Evolutionary conservation across 2,329 filamentous ascomycete genomes (phyloP), one percentile per base, ranked within the genome.

Genomic region (Aspergillus ochraceus): DNA sequence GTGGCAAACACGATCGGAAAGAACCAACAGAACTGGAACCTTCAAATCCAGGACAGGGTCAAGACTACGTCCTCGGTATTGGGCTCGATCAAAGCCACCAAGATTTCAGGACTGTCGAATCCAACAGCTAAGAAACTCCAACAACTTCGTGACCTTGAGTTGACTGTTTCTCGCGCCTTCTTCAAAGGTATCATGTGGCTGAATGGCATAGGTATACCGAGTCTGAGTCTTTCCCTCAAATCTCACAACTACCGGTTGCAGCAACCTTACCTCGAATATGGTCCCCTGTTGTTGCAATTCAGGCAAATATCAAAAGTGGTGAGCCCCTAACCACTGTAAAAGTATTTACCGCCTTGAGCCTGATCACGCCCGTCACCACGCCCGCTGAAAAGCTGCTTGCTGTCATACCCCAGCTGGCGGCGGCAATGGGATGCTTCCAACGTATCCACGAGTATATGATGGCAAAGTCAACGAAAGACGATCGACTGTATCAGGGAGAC

Each of bases 191-290:
- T 54, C 4, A 45, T 54, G 32, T 54, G 52, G 52, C 6, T 54
- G 2, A 54, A 54, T n/a, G 52, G 32, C 6, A 9, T 54, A 45
- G 32, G 52, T 54, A 26, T 39, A 12, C 10, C 24, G 30, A 20
- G 11, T 19, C 30, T 24, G 3, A 24, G 22, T 4, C 30, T 24
- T 39, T 52, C 32, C 6, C 20, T 20, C 14, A 6, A n/a, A 9
- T 26, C 26, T 2, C 14, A 22, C 1, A 5, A 5, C 51, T 32
- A 32, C 11, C 30, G 32, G 12, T 49, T 19, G 20, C 3, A 54
- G 52, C 52, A 20, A 54, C 20, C 12, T 49, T 57, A 22, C 55
- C 55, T 11, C 49, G 32, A 30, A 52, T 57, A 46, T 57, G 32
- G 32, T 12, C 55, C 3, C n/a, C 55, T 3, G 49, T 57, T n/a